Evolutionary conservation across 1,139 yeast genomes (phyloP), one percentile per base, ranked within the genome.

Genomic region (Geotrichum klebahnii): DNA sequence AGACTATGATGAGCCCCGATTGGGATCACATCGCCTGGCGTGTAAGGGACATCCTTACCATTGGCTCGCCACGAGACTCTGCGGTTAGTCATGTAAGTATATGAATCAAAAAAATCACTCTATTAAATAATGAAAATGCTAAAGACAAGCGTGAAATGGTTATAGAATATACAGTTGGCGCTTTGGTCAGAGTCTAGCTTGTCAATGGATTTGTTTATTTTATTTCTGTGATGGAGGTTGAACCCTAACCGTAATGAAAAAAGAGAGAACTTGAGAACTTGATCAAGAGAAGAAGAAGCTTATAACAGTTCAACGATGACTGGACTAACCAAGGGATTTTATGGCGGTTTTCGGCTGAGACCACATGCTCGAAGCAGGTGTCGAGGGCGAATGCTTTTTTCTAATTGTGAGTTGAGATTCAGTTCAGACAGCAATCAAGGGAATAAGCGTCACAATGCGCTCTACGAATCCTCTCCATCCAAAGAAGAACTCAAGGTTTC

Each of bases 11-110:
- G 47, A 10, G 44, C 23, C 5, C 48, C 44, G 12, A 43, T 19
- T 10, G 47, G 44, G 20, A 33, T 37, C 20, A 39, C 41, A 31
- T 48, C 51, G 16, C 51, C 48, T 9, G 51, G 51, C 12, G 51
- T 48, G 29, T 43, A 38, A 2, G 51, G 51, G 8, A 36, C 48
- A 14, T 48, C 51, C 22, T 37, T 44, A 6, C 47, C 40, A 12
- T 35, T 44, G 12, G 35, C 34, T 17, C 47, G 40, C 47, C 47
- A 44, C 19, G 47, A 44, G 8, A 44, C 40, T 14, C 47, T 39
- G n/a, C 47, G 22, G 22, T 19, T 28, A 14, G 39, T 28, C 47
- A 44, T 44, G 12, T 23, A 32, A 5, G 20, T 12, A 8, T 10
- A 34, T 34, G 20, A 34, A n/a, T 34, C 10, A 17, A 16, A 34